These are phyloP conservation scores for Tephrocybe sp. DNA, from an alignment of 768 basidiomycete species.

Conservation along the genomic window DNA sequence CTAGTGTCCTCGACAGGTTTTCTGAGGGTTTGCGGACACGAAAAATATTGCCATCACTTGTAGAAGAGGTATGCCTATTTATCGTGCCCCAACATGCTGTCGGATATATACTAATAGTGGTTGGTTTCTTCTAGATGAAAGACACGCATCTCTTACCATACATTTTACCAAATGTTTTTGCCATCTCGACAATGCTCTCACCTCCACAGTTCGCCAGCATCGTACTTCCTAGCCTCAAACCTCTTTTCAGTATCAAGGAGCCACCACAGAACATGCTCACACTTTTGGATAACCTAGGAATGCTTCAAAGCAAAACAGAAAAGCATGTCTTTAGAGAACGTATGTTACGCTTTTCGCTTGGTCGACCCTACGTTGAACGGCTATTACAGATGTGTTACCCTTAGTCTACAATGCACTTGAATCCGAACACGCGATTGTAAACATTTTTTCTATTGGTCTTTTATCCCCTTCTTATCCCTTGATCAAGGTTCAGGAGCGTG, in stretches of 20 bases:
- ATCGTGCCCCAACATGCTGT: background rate
- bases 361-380: constrained; percentile 3
- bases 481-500: constrained; percentile 85
- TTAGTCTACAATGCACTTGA: constrained; percentile 96
- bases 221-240: constrained; percentile 87
- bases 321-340: constrained; percentile 86
- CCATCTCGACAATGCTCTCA: constrained; percentile 77
- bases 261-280: constrained; percentile 98
- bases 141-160: constrained; percentile 91
- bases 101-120: constrained; percentile 1
- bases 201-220: constrained; percentile 76
- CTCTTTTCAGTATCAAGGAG: constrained; percentile 87
- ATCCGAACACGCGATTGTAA: constrained; percentile 85
- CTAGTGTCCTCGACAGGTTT: constrained; percentile 79
- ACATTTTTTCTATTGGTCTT: constrained; percentile 16
- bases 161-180: constrained; percentile 94
- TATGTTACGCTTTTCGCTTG: constrained; percentile 53
- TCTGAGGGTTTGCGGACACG: constrained; percentile 83
- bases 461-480: constrained; percentile 1
- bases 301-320: constrained; percentile 89
- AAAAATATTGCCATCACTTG: constrained; percentile 87
- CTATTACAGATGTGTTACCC: constrained; percentile 83
- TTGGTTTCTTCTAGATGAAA: constrained; percentile 78
- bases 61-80: constrained; percentile 74
- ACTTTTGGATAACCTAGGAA: constrained; percentile 81